Percentiles rank a stretch among this genome's conserved stretches.
Evolutionary conservation across 345 rosid species (phyloP).

Genomic region (Moricandia arvensis): DNA sequence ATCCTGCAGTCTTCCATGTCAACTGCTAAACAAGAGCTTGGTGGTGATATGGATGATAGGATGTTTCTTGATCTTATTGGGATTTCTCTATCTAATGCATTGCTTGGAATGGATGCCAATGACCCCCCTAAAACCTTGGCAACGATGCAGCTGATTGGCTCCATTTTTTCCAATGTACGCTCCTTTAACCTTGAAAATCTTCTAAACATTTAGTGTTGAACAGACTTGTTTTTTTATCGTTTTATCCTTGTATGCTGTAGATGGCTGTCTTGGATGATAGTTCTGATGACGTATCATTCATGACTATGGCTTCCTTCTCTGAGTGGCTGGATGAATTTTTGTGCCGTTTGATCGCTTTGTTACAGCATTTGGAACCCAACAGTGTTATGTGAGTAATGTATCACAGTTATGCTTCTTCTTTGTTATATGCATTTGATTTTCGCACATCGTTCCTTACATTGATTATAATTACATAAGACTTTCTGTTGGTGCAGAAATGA

Average conservation of each 20-base stretch:
- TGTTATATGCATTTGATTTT: slow-evolving; percentile 10
- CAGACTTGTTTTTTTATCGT: background rate
- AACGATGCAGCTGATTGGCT: slow-evolving; percentile 94
- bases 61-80: slow-evolving; percentile 61
- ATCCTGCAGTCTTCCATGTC: slow-evolving; percentile 72
- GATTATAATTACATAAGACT: background rate
- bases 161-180: slow-evolving; percentile 97
- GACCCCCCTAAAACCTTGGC: slow-evolving; percentile 99
- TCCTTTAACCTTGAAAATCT: slow-evolving; percentile 19
- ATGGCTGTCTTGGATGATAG: slow-evolving; percentile 80
- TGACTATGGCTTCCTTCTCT: slow-evolving; percentile 77
- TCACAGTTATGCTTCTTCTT: background rate
- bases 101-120: slow-evolving; percentile 99
- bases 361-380: slow-evolving; percentile 89
- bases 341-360: slow-evolving; percentile 82
- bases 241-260: slow-evolving; percentile 42
- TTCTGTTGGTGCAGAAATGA: slow-evolving; percentile 62
- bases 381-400: slow-evolving; percentile 74
- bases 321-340: slow-evolving; percentile 98
- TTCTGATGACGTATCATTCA: slow-evolving; percentile 57
- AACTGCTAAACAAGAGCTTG: slow-evolving; percentile 54
- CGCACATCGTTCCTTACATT: no score
- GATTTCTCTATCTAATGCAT: slow-evolving; percentile 85
- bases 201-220: slow-evolving; percentile 13
- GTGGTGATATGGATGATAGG: slow-evolving; percentile 45